A percentile compares a stretch with the other conserved stretches of the same genome.
phyloP scores from a whole-genome alignment of 352 stramenopile genomes.

The Paralagenidium karlingii region DNA sequence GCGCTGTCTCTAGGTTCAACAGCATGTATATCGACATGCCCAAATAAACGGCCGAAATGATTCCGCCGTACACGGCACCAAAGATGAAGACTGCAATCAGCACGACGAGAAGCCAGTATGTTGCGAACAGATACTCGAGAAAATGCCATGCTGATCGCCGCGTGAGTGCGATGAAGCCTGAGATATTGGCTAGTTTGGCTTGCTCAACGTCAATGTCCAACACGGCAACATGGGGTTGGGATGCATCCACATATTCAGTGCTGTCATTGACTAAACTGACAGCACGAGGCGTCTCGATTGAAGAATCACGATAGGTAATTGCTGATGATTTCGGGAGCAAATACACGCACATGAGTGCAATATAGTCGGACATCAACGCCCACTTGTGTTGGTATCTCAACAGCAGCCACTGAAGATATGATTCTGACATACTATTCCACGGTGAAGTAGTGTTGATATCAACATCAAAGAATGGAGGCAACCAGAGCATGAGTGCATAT shows the following conservation, averaged over 20 bases:
- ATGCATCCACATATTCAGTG: too few species aligned
- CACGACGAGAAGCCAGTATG: constrained; percentile 55
- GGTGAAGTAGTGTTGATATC: constrained; percentile 44
- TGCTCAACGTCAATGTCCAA: constrained; percentile 4
- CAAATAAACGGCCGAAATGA: constrained; percentile 70
- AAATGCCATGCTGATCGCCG: constrained; percentile 57
- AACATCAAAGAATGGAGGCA: constrained; percentile 37
- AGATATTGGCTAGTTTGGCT: constrained; percentile 2
- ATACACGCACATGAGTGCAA: constrained; percentile 51
- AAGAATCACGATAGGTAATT: too few species aligned
- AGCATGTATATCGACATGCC: constrained; percentile 54
- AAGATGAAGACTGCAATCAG: constrained; percentile 65
- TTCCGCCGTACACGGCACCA: constrained; percentile 48
- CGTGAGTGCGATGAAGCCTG: constrained; percentile 42
- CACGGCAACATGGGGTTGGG: not conserved
- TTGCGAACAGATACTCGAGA: constrained; percentile 39
- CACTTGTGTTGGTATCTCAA: constrained; percentile 65
- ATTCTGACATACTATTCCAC: constrained; percentile 36
- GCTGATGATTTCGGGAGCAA: constrained; percentile 18
- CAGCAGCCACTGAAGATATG: constrained; percentile 51
- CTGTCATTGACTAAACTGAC: not conserved
- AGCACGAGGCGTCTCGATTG: not conserved
- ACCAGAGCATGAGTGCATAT: constrained; percentile 60
- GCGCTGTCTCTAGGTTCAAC: constrained; percentile 60
- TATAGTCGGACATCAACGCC: constrained; percentile 63